Base-by-base conservation (phyloP, 805 yeast species). In the Cyberlindnera bimundalis region DNA sequence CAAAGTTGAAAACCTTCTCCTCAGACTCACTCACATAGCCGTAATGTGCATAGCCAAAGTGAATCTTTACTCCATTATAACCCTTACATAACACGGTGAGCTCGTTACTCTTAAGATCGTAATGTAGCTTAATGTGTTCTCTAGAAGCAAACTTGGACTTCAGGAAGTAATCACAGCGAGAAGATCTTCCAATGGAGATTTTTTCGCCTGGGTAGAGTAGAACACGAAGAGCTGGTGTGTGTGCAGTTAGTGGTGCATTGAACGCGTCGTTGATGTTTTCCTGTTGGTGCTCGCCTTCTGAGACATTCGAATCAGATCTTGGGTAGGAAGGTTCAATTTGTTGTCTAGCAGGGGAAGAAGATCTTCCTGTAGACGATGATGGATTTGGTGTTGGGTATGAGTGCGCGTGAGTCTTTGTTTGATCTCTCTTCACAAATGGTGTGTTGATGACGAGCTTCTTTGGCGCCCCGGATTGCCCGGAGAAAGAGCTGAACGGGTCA, bases 381-480 rank as follows among this genome's bases (percentile, higher is more conserved):
- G 91, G 89, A 49, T 79, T 75, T 16, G 91, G 91, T 1, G 89
- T 82, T 11, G 87, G 86, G 51, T 79, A 79, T 9, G 67, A 67
- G 13, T 36, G 27, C 24, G 51, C 46, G 9, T 53, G 42, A 29
- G 48, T 37, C 40, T 52, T 53, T 1, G 50, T 19, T 1, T 10
- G 14, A 16, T 25, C 39, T 26, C 10, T 6, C 10, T 35, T 29
- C 16, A 41, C 30, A 18, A 42, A 26, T 34, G 42, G 33, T 36
- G 32, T 26, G 30, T 36, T 31, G 28, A 35, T 35, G 33, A 28
- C 28, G 13, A 35, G 33, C 39, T 35, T 35, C 33, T 35, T 35
- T 20, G 32, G 28, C 1, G 23, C 35, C 26, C 29, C 18, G 13
- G 37, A 38, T 17, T 29, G 36, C 16, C 42, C 44, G 13, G 45